A percentile compares a stretch with the other conserved stretches of the same genome.
phyloP scores from a whole-genome alignment of 148 eudicot genomes.

The Rhododendron ferrugineum region DNA sequence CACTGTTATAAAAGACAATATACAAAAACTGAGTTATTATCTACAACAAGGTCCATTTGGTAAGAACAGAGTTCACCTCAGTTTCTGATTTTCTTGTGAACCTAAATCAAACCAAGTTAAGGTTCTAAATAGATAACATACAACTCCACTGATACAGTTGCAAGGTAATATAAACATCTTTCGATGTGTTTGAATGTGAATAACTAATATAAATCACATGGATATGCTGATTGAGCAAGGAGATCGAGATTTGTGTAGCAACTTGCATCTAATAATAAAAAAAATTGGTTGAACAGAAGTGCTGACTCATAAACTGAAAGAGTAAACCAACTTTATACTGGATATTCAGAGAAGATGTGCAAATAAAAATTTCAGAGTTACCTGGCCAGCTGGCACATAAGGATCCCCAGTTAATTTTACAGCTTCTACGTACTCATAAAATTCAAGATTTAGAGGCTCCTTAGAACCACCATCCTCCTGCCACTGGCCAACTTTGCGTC shows the following conservation, averaged over 20 bases:
- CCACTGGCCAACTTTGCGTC: conserved; percentile 94
- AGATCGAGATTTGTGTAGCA: background rate
- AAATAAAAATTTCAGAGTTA: conserved; percentile 14
- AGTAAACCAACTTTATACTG: background rate
- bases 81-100: conserved; percentile 1
- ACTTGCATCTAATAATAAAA: background rate
- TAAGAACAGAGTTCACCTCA: background rate
- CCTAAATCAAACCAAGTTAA: background rate
- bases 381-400: conserved; percentile 97
- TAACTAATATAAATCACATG: background rate
- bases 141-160: background rate
- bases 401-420: conserved; percentile 94
- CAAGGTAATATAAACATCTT: background rate
- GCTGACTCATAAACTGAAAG: background rate
- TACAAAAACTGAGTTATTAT: background rate
- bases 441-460: conserved; percentile 52
- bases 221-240: no score
- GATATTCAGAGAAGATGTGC: background rate
- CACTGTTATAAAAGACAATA: background rate
- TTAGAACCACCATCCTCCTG: conserved; percentile 48
- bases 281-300: background rate
- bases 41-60: background rate
- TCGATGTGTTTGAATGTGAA: background rate
- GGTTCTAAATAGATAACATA: background rate
- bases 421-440: conserved; percentile 98